Evolutionary conservation across 2,329 filamentous ascomycete species (phyloP).

Genomic region (Allantophomopsis lycopodina): DNA sequence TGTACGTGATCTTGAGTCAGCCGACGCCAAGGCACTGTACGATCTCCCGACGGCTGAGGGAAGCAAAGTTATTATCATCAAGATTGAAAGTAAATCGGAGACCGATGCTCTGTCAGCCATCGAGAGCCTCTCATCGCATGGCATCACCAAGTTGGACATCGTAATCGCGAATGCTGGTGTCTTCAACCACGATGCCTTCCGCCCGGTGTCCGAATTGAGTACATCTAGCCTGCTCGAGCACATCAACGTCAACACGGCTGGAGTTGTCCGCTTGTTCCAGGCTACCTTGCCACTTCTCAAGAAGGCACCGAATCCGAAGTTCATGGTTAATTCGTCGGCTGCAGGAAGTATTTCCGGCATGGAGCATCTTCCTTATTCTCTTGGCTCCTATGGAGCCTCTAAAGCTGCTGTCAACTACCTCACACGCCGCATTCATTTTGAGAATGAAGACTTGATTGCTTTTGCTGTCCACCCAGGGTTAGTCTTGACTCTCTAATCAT

Average conservation of each 20-base stretch:
- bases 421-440: conserved; percentile 13
- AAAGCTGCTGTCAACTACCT: conserved; percentile 20
- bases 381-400: conserved; percentile 16
- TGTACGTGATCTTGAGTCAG: conserved; percentile 17
- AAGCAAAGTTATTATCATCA: conserved; percentile 17
- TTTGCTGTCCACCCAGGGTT: conserved; percentile 11
- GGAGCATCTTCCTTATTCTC: neutral
- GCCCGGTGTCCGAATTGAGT: conserved; percentile 18
- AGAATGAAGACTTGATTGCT: conserved; percentile 10
- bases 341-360: conserved; percentile 11
- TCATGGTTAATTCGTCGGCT: conserved; percentile 17
- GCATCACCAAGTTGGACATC: conserved; percentile 19
- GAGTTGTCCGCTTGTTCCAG: conserved; percentile 18
- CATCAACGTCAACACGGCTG: conserved; percentile 17
- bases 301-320: conserved; percentile 17
- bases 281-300: conserved; percentile 16
- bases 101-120: conserved; percentile 15
- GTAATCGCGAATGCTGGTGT: conserved; percentile 24
- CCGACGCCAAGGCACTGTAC: conserved; percentile 15
- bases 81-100: conserved; percentile 16
- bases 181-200: too few relatives aligned
- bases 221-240: conserved; percentile 12
- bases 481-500: too few relatives aligned
- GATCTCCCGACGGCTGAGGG: conserved; percentile 13
- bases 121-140: conserved; percentile 11